Percentiles rank a stretch among this genome's conserved stretches.
Conservation (phyloP, 495 filamentous ascomycete species). For the Aspergillus diversus region DNA sequence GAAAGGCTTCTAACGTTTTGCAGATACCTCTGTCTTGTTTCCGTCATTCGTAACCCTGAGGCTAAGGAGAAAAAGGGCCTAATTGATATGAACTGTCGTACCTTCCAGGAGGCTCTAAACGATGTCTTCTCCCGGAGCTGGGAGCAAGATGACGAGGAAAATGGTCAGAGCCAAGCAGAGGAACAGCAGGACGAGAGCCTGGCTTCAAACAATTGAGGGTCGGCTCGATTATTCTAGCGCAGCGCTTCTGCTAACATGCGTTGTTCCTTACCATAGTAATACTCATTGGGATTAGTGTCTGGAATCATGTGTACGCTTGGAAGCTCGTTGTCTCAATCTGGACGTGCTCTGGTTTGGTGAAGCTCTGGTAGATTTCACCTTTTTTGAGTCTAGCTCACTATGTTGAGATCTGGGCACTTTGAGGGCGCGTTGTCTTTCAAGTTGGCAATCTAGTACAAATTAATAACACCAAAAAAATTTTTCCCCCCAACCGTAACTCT, state of each 20-base stretch:
- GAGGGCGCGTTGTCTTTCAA: constrained; percentile 5
- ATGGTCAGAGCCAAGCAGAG: constrained; percentile 11
- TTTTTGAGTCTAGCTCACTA: neutral
- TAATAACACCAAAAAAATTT: neutral
- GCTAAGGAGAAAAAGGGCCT: constrained; percentile 60
- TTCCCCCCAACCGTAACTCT: neutral
- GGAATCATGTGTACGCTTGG: neutral
- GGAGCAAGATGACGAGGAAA: constrained; percentile 39
- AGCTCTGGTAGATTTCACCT: constrained; percentile 13
- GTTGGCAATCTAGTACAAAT: neutral
- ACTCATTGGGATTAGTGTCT: neutral
- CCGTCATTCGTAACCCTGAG: constrained; percentile 68
- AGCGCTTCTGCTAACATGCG: neutral
- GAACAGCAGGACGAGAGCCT: constrained; percentile 7
- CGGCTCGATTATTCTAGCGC: neutral
- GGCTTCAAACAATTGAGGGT: constrained; percentile 7
- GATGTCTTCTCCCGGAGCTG: constrained; percentile 58
- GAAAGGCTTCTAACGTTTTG: constrained; percentile 17
- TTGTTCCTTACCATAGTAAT: neutral
- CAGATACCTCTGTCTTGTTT: constrained; percentile 70
- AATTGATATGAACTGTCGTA: constrained; percentile 65
- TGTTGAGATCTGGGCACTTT: constrained; percentile 5
- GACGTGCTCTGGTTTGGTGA: neutral
- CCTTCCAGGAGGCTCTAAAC: constrained; percentile 61
- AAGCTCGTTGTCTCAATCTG: neutral